Base-by-base conservation (phyloP, 495 filamentous ascomycete genomes). In the Penicillium taxi region DNA sequence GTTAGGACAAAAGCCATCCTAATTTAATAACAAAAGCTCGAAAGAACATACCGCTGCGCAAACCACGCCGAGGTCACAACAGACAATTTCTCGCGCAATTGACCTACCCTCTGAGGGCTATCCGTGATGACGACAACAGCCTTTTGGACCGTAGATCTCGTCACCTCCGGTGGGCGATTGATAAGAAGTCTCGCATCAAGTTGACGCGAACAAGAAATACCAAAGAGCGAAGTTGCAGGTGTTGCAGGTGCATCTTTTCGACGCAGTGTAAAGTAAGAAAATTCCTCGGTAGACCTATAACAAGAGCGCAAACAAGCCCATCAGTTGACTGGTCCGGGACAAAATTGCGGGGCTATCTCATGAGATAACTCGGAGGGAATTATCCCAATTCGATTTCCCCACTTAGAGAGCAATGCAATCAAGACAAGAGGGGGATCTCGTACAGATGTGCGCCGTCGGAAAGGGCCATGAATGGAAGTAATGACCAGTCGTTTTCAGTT, bases 61-160 rank as follows among this genome's bases (percentile, higher is more conserved):
- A 98, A 98, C 91, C 91, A 98, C 25, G 93, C 93, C 49, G 75
- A 80, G 17, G 91, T 95, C 15, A 98, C 89, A 31, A 93, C 78
- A 22, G 81, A 81, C 31, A 96, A 59, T 53, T 86, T 81, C 63
- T 94, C 86, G 53, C 86, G 75, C 49, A 88, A 63, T 63, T 83
- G 75, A 22, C 82, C 82, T 47, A 87, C 82, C 53, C 77, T 74
- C 48, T 84, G 80, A 27, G 91, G 91, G 42, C 75, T 86, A 61
- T 94, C 87, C 30, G 87, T 86, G 46, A 96, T 86, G 31, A 94
- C 89, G 37, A 96, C 89, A n/a, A 98, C 87, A 6, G 91, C 91
- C 63, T 98, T 98, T 56, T 98, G 91, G 20, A 98, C 91, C 2
- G 91, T 96, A 32, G 84, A 91, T 40, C 91, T 73, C 6, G 91